These are phyloP conservation scores for Cystoisospora suis DNA, from an alignment of 169 alveolate species.

Conservation along the genomic window DNA sequence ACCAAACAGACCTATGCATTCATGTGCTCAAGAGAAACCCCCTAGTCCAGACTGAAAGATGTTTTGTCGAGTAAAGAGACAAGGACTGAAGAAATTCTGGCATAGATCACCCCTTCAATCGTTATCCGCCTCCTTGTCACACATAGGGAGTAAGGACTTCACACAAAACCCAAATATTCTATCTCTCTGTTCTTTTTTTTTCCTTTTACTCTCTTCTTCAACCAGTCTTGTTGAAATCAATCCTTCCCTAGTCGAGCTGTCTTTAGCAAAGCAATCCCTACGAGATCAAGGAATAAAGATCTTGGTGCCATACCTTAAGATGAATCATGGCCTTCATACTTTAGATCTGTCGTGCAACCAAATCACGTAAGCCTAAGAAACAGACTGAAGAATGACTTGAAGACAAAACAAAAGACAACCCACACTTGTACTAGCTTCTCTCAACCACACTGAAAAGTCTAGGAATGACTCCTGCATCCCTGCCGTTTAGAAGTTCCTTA, in stretches of 20 bases:
- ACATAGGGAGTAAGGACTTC: neutral
- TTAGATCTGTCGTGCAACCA: constrained; percentile 32
- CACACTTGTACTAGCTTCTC: no score
- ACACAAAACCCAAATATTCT: neutral
- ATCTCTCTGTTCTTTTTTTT: neutral
- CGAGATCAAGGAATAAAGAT: neutral
- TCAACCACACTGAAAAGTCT: no score
- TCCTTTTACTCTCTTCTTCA: neutral
- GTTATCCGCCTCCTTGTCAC: neutral
- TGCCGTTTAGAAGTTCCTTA: no score
- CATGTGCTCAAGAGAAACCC: neutral
- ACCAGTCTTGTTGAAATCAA: neutral
- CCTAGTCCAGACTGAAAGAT: neutral
- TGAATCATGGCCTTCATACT: neutral
- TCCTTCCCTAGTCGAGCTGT: neutral
- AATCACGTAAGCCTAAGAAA: constrained; percentile 21
- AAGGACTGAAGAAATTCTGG: neutral
- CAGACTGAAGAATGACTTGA: no score
- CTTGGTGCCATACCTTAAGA: constrained; percentile 20
- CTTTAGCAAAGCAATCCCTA: neutral
- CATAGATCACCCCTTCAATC: neutral
- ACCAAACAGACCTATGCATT: no score
- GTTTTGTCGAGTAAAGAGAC: neutral
- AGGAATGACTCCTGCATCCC: no score
- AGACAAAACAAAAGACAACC: no score